Percentiles rank a stretch among this genome's conserved stretches.
Evolutionary conservation across 2,329 filamentous ascomycete genomes (phyloP).

Genomic region (Monosporascus sp.): DNA sequence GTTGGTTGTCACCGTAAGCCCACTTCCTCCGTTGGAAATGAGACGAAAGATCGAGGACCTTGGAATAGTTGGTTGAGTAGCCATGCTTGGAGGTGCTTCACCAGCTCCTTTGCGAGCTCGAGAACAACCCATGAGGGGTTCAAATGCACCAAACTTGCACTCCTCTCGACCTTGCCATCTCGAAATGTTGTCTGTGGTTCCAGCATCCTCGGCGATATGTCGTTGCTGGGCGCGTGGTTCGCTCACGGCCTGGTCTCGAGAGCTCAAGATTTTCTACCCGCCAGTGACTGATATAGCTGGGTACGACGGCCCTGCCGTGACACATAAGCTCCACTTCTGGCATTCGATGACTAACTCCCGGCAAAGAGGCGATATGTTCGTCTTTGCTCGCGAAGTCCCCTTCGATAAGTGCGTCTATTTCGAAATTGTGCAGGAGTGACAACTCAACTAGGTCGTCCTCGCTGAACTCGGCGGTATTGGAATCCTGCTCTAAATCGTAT

Average conservation of each 20-base stretch:
- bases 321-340: constrained; percentile 17
- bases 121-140: constrained; percentile 16
- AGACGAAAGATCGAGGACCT: constrained; percentile 1
- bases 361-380: constrained; percentile 12
- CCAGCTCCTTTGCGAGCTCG: constrained; percentile 9
- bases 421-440: constrained; percentile 22
- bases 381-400: constrained; percentile 15
- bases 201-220: constrained; percentile 9
- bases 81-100: constrained; percentile 4
- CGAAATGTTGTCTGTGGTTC: constrained; percentile 14
- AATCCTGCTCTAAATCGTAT: background rate
- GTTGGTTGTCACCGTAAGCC: constrained; percentile 10
- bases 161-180: constrained; percentile 15
- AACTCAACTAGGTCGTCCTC: constrained; percentile 24
- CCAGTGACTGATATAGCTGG: constrained; percentile 16
- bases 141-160: constrained; percentile 17
- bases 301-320: constrained; percentile 17
- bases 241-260: constrained; percentile 12
- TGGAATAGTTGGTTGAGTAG: background rate
- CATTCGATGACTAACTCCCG: constrained; percentile 12
- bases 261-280: constrained; percentile 13
- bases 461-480: constrained; percentile 3
- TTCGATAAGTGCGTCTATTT: constrained; percentile 21
- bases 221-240: constrained; percentile 13
- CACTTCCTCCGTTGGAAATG: constrained; percentile 5